These are phyloP conservation scores for Helminthosporium solani DNA, from an alignment of 2,329 filamentous ascomycete genomes.

Conservation along the genomic window DNA sequence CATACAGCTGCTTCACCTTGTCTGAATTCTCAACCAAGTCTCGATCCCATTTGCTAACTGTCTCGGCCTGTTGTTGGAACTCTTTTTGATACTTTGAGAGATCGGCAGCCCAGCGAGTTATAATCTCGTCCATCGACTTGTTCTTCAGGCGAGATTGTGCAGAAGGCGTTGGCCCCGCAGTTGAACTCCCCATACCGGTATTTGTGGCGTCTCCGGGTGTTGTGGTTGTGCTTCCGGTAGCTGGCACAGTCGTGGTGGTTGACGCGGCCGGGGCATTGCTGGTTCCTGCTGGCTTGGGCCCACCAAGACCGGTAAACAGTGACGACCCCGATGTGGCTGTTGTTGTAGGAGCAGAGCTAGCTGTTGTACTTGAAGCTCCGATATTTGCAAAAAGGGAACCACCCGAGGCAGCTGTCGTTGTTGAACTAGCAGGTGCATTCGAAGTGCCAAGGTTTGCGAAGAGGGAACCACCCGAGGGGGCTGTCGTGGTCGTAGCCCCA, in stretches of 20 bases:
- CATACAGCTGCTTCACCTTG: conserved; percentile 91
- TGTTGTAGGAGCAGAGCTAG: conserved; percentile 17
- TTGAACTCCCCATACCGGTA: conserved; percentile 66
- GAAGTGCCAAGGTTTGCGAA: conserved; percentile 17
- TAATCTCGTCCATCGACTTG: conserved; percentile 98
- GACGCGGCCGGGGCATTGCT: conserved; percentile 9
- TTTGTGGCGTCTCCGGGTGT: conserved; percentile 25
- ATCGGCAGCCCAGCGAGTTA: conserved; percentile 94
- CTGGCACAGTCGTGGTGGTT: conserved; percentile 3
- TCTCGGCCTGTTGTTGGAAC: conserved; percentile 85
- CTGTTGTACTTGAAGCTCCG: conserved; percentile 17
- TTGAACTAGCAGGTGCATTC: conserved; percentile 17
- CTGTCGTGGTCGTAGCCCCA: conserved; percentile 15
- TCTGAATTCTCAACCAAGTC: conserved; percentile 90
- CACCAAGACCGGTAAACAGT: conserved; percentile 20
- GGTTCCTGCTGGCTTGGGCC: conserved; percentile 19
- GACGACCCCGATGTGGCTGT: conserved; percentile 20
- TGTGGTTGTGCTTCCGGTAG: conserved; percentile 20
- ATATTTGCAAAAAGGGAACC: conserved; percentile 15
- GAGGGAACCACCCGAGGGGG: conserved; percentile 1
- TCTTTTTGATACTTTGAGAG: conserved; percentile 95
- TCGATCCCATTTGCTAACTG: conserved; percentile 88
- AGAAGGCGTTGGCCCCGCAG: conserved; percentile 76
- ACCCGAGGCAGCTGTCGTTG: conserved; percentile 11
- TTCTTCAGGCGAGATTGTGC: conserved; percentile 87